Percentiles rank a stretch among this genome's conserved stretches.
These are phyloP conservation scores for Choiromyces venosus DNA, from an alignment of 495 filamentous ascomycete genomes.

Conservation along the genomic window DNA sequence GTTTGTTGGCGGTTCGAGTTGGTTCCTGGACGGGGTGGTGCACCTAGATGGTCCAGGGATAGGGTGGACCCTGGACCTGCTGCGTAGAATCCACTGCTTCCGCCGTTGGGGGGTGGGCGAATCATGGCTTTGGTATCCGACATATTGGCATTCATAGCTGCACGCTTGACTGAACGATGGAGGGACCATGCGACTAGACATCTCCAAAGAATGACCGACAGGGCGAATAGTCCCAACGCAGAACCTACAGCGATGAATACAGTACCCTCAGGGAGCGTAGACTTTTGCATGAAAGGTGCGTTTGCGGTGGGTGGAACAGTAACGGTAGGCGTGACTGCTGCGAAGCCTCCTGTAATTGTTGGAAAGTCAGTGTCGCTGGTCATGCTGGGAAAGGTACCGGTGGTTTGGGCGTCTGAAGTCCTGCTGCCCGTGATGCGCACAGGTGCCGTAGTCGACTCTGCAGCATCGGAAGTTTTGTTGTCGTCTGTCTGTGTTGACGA, in stretches of 20 bases:
- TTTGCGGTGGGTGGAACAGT: constrained; percentile 70
- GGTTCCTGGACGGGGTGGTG: constrained; percentile 43
- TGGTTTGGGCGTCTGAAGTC: constrained; percentile 34
- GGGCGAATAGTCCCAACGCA: constrained; percentile 71
- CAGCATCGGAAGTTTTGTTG: constrained; percentile 22
- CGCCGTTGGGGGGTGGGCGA: constrained; percentile 25
- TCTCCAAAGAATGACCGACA: constrained; percentile 79
- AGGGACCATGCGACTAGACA: constrained; percentile 84
- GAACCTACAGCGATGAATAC: constrained; percentile 94
- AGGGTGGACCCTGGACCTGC: constrained; percentile 47
- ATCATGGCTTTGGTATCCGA: constrained; percentile 56
- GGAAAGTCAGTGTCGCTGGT: constrained; percentile 38
- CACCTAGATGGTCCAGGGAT: constrained; percentile 48
- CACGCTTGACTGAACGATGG: constrained; percentile 78
- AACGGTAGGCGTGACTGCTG: constrained; percentile 22
- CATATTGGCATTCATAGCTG: constrained; percentile 63
- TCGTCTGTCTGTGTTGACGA: neutral
- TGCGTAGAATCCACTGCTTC: constrained; percentile 44
- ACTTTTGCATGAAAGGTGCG: constrained; percentile 93
- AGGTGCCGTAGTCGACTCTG: constrained; percentile 27
- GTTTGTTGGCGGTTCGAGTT: constrained; percentile 36
- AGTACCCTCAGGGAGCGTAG: constrained; percentile 85
- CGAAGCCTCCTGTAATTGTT: constrained; percentile 26
- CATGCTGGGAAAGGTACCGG: constrained; percentile 22
- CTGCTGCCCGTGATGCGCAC: constrained; percentile 38